These are phyloP conservation scores for Russula compacta DNA, from an alignment of 768 basidiomycete genomes.

Conservation along the genomic window DNA sequence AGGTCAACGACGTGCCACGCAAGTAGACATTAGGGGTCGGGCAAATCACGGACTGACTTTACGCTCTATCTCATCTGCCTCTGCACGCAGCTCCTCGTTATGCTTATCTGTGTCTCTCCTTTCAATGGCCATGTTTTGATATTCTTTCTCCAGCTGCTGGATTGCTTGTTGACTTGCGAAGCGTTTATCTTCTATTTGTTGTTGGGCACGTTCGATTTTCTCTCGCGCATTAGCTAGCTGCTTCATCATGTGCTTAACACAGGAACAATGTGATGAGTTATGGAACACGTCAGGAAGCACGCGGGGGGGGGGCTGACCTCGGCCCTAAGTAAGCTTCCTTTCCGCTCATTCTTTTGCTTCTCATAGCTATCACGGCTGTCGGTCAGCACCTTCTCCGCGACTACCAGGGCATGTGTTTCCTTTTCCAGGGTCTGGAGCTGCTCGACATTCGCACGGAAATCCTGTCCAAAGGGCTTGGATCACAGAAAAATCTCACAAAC, in stretches of 20 bases:
- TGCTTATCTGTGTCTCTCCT: slow-evolving; percentile 71
- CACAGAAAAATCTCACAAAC: neutral
- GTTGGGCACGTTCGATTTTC: slow-evolving; percentile 71
- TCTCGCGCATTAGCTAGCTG: slow-evolving; percentile 76
- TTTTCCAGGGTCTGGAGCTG: slow-evolving; percentile 68
- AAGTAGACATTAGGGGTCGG: neutral
- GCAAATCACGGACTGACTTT: slow-evolving; percentile 37
- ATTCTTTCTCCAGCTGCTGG: slow-evolving; percentile 67
- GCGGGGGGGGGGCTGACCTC: slow-evolving; percentile 36
- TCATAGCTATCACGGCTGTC: slow-evolving; percentile 62
- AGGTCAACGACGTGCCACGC: neutral
- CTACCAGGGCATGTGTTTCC: slow-evolving; percentile 54
- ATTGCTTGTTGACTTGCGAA: slow-evolving; percentile 63
- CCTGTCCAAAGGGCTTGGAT: slow-evolving; percentile 33
- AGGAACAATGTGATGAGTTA: neutral
- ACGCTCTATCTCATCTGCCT: slow-evolving; percentile 58
- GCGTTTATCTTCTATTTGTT: slow-evolving; percentile 74
- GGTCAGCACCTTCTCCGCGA: slow-evolving; percentile 55
- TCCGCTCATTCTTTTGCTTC: slow-evolving; percentile 65
- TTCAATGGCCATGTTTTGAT: slow-evolving; percentile 68
- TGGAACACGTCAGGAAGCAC: neutral
- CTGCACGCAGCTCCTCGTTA: slow-evolving; percentile 63
- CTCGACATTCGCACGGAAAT: slow-evolving; percentile 61
- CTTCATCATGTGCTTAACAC: slow-evolving; percentile 60
- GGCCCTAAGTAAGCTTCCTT: slow-evolving; percentile 54